Evolutionary conservation across 1,284 basidiomycete genomes (phyloP).

Genomic region (Mycosarcoma mackinlayi): DNA sequence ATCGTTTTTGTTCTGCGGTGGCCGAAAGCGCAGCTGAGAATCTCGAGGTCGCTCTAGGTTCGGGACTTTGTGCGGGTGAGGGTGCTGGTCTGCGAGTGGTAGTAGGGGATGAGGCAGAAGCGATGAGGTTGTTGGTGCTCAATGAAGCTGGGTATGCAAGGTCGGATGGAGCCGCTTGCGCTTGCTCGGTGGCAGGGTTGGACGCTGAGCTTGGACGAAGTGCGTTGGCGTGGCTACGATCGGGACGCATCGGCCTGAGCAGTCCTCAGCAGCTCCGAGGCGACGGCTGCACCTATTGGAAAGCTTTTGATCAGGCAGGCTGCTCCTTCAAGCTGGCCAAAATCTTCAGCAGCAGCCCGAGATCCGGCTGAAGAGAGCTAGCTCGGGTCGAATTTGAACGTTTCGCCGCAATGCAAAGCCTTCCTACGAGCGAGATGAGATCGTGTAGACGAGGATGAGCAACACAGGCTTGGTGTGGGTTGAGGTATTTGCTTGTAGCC

Average conservation of each 20-base stretch:
- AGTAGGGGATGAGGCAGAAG: not conserved
- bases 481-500: too few species aligned
- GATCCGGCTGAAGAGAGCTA: too few species aligned
- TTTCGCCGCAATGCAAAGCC: too few species aligned
- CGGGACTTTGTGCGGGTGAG: conserved; percentile 29
- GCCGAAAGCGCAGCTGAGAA: conserved; percentile 14
- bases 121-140: not conserved
- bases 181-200: not conserved
- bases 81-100: conserved; percentile 24
- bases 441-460: too few species aligned
- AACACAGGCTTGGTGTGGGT: too few species aligned
- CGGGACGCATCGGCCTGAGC: conserved; percentile 25
- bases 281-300: not conserved
- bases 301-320: conserved; percentile 1
- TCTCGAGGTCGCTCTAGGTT: conserved; percentile 17
- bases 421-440: too few species aligned
- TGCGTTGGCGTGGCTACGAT: conserved; percentile 14
- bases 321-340: too few species aligned
- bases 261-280: conserved; percentile 15
- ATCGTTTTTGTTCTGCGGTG: conserved; percentile 8
- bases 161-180: not conserved
- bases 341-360: too few species aligned
- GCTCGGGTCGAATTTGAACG: not conserved
- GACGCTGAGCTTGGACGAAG: conserved; percentile 6
- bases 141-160: conserved; percentile 4